Conservation (phyloP, 2,329 filamentous ascomycete species). For the Trichophyton benhamiae region DNA sequence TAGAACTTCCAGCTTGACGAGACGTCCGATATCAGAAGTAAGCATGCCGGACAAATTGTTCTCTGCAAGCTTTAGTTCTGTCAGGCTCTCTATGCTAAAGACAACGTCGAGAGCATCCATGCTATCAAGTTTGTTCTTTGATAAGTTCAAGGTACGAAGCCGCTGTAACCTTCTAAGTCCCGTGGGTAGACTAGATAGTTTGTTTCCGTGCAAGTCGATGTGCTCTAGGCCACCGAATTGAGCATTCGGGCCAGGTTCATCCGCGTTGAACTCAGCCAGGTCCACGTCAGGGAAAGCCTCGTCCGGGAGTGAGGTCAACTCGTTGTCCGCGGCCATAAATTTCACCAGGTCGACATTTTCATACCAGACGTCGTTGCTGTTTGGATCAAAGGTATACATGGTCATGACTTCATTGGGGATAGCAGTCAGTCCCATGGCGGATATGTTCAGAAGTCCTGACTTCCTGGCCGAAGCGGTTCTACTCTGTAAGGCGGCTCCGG, state of each 20-base stretch:
- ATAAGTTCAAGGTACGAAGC: constrained; percentile 72
- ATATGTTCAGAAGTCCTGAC: constrained; percentile 76
- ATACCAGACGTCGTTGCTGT: constrained; percentile 62
- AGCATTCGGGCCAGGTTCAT: constrained; percentile 55
- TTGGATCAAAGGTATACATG: constrained; percentile 75
- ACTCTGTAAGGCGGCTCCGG: constrained; percentile 57
- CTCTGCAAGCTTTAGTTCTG: constrained; percentile 69
- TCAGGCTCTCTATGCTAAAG: constrained; percentile 56
- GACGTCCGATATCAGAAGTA: constrained; percentile 47
- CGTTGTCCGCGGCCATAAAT: constrained; percentile 81
- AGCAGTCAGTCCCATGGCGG: constrained; percentile 64
- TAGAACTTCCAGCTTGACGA: constrained; percentile 62
- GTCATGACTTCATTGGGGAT: constrained; percentile 73
- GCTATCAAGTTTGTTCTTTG: constrained; percentile 64
- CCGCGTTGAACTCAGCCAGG: constrained; percentile 44
- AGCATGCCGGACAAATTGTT: constrained; percentile 62
- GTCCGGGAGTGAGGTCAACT: constrained; percentile 62
- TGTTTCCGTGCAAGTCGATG: constrained; percentile 77
- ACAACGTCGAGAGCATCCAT: constrained; percentile 59
- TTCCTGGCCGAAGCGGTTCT: constrained; percentile 60
- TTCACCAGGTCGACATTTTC: constrained; percentile 79
- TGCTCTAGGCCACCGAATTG: constrained; percentile 73
- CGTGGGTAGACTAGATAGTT: constrained; percentile 57
- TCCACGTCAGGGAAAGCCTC: constrained; percentile 63
- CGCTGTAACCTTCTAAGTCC: constrained; percentile 61